Percentiles rank a stretch among this genome's conserved stretches.
Conservation (phyloP, 495 filamentous ascomycete genomes). For the Evansstolkia leycettana region DNA sequence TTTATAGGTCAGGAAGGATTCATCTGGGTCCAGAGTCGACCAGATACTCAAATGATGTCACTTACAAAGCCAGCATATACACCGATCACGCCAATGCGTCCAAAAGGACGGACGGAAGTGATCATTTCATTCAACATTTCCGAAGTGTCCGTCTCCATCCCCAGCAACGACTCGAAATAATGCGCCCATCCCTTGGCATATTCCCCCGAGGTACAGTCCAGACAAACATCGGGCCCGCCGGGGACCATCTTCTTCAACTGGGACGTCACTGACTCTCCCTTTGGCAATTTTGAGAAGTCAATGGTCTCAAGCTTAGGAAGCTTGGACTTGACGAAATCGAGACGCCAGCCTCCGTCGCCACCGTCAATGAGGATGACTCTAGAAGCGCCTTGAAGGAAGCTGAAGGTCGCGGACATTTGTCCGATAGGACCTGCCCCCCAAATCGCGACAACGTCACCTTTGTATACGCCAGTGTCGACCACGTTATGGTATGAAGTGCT, state of each 20-base stretch:
- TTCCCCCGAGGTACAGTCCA: constrained; percentile 78
- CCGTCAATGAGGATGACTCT: constrained; percentile 75
- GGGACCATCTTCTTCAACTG: constrained; percentile 62
- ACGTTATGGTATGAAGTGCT: constrained; percentile 71
- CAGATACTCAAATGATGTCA: constrained; percentile 4
- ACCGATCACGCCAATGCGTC: constrained; percentile 65
- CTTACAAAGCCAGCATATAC: constrained; percentile 74
- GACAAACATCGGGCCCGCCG: constrained; percentile 60
- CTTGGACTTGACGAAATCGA: constrained; percentile 53
- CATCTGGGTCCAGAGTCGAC: no score
- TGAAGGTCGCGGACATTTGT: constrained; percentile 66
- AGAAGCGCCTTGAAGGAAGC: constrained; percentile 55
- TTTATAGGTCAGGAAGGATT: no score
- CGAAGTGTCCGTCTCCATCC: constrained; percentile 73
- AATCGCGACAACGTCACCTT: constrained; percentile 64
- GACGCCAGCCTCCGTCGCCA: constrained; percentile 46
- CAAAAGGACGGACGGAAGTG: constrained; percentile 60
- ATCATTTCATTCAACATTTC: constrained; percentile 89
- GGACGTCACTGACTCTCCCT: constrained; percentile 48
- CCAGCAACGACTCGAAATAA: constrained; percentile 60
- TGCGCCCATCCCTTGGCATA: constrained; percentile 77
- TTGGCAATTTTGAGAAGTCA: constrained; percentile 41
- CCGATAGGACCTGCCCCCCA: constrained; percentile 74
- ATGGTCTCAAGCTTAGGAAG: constrained; percentile 50
- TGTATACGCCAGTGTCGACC: constrained; percentile 70